Evolutionary conservation across 176 grass and related monocot species (phyloP), one percentile per base, ranked within the genome.

Genomic region (Avena sativa): DNA sequence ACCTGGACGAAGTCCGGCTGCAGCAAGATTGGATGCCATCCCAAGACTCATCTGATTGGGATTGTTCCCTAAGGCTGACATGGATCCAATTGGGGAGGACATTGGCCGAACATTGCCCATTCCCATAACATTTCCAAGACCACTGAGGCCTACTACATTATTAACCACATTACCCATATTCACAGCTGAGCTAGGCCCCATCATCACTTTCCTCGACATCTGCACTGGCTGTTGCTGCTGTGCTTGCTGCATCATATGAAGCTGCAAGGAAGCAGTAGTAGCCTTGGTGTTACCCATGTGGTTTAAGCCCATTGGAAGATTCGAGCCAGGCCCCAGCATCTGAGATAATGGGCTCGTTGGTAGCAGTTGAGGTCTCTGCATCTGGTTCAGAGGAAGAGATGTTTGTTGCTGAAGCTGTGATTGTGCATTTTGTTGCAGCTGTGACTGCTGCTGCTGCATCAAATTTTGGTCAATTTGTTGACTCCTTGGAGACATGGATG

Each of bases 201-300:
- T 94, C 85, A 98, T 90, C 80, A 90, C 77, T 82, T 99, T 99
- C 83, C 94, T 92, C 4, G 92, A 79, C 59, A 93, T 92, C 59
- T 93, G 93, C 51, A 43, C 57, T 59, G 91, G 92, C 55, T 86
- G 91, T 52, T 93, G 95, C 78, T 90, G 85, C 36, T 91, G 90
- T 56, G 89, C 89, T 71, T 89, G 88, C 58, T 93, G 95, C 62
- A 88, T 61, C 86, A 90, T 89, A 83, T 95, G 93, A 59, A 92
- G 93, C 74, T 92, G 89, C 67, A 95, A 62, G 69, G 93, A 77
- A 89, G 67, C 62, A 65, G 80, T 16, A 84, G 85, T 74, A 19
- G 64, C 62, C 78, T 99, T 96, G 53, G 69, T 91, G 76, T 92
- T 96, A 66, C 86, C 77, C 86, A 91, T 95, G 34, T 89, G 89